Evolutionary conservation across 805 yeast species (phyloP).

Genomic region (Yarrowia deformans): DNA sequence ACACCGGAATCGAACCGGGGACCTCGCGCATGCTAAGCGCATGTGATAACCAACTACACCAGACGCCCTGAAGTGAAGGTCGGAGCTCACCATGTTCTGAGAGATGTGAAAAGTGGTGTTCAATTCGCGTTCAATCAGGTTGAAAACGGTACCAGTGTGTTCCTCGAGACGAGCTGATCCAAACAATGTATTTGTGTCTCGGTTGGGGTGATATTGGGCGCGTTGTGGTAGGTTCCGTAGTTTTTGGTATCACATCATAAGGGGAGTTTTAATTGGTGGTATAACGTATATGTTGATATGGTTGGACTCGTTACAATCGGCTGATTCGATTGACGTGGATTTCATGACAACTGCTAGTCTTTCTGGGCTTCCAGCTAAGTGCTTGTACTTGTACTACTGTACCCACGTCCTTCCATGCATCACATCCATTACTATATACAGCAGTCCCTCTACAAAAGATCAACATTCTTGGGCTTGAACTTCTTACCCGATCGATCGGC

Average conservation of each 20-base stretch:
- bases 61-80: constrained; percentile 3
- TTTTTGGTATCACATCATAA: too few relatives aligned
- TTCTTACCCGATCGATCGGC: constrained; percentile 84
- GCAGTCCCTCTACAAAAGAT: constrained; percentile 54
- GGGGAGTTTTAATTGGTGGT: too few relatives aligned
- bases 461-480: constrained; percentile 80
- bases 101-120: neutral
- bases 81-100: constrained; percentile 6
- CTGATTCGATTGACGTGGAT: too few relatives aligned
- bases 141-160: neutral
- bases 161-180: neutral
- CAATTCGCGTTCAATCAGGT: neutral
- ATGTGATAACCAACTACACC: constrained; percentile 23
- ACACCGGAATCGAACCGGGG: constrained; percentile 25
- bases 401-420: neutral
- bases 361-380: too few relatives aligned
- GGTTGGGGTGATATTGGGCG: too few relatives aligned
- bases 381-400: too few relatives aligned
- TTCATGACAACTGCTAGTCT: too few relatives aligned
- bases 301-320: too few relatives aligned
- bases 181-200: too few relatives aligned
- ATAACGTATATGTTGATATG: too few relatives aligned
- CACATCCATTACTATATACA: neutral
- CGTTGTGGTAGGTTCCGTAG: too few relatives aligned
- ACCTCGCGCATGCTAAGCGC: constrained; percentile 31